Percentiles rank a stretch among this genome's conserved stretches.
Conservation (phyloP, 208 protist species). For the Wallacemonas sp. region DNA sequence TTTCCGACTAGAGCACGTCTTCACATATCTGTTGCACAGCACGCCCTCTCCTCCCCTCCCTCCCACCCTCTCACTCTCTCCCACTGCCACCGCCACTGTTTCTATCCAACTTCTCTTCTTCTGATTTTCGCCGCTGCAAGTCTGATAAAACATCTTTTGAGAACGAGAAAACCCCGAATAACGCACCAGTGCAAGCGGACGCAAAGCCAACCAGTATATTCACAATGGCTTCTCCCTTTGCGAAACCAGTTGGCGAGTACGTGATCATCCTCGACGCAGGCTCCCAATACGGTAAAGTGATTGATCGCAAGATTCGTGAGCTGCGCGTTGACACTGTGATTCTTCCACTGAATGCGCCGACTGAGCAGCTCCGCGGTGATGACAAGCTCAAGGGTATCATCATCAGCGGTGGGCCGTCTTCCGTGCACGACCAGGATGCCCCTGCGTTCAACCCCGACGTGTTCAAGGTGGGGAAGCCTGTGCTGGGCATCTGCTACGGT, state of each 20-base stretch:
- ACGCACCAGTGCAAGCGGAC: too few relatives aligned
- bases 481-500: constrained; percentile 99
- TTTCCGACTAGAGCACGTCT: too few relatives aligned
- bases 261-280: constrained; percentile 96
- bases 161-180: too few relatives aligned
- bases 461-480: constrained; percentile 84
- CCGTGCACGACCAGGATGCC: constrained; percentile 87
- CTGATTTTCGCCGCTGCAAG: too few relatives aligned
- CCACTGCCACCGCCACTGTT: too few relatives aligned
- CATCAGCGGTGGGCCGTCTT: constrained; percentile 95
- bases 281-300: constrained; percentile 97
- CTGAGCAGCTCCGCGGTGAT: constrained; percentile 44
- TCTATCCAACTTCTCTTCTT: too few relatives aligned
- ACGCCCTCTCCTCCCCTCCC: too few relatives aligned
- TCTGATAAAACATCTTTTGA: too few relatives aligned
- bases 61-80: too few relatives aligned
- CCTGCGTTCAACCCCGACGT: constrained; percentile 76
- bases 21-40: too few relatives aligned
- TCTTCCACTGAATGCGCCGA: constrained; percentile 80
- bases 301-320: constrained; percentile 96
- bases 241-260: constrained; percentile 48
- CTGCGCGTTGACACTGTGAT: constrained; percentile 92
- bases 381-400: constrained; percentile 90
- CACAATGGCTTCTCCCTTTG: background rate
- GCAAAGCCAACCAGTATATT: too few relatives aligned